These are phyloP conservation scores for Flueggea neowawraea DNA, from an alignment of 441 rosid genomes.

Conservation along the genomic window DNA sequence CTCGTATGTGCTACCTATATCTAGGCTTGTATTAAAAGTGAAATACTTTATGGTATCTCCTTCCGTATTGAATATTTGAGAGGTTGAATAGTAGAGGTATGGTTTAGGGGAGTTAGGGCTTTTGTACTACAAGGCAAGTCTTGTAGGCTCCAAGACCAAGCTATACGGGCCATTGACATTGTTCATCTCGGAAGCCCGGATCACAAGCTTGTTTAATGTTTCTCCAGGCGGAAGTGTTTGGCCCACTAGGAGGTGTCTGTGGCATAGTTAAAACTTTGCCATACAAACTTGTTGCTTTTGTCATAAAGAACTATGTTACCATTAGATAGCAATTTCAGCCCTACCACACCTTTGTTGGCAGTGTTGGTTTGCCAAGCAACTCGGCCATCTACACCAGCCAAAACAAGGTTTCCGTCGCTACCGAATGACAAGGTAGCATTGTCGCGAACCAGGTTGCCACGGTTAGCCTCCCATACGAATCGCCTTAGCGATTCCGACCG, in stretches of 20 bases:
- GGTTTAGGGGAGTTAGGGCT: slow-evolving; percentile 19
- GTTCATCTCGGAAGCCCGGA: slow-evolving; percentile 18
- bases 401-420: slow-evolving; percentile 32
- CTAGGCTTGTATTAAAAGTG: slow-evolving; percentile 9
- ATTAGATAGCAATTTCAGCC: slow-evolving; percentile 22
- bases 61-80: neutral
- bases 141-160: slow-evolving; percentile 26
- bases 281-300: slow-evolving; percentile 21
- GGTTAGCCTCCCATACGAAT: slow-evolving; percentile 27
- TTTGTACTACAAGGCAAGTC: slow-evolving; percentile 20
- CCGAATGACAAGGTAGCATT: slow-evolving; percentile 24
- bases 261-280: slow-evolving; percentile 39
- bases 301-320: slow-evolving; percentile 39
- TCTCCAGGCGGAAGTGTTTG: slow-evolving; percentile 24
- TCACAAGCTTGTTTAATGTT: slow-evolving; percentile 14
- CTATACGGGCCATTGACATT: slow-evolving; percentile 30
- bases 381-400: slow-evolving; percentile 39
- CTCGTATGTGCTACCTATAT: neutral
- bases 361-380: slow-evolving; percentile 35
- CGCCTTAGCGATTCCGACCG: slow-evolving; percentile 10
- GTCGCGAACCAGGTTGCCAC: slow-evolving; percentile 20
- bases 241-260: slow-evolving; percentile 39
- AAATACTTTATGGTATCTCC: slow-evolving; percentile 11
- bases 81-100: slow-evolving; percentile 21
- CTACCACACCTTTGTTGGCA: slow-evolving; percentile 31